Percentiles rank a stretch among this genome's conserved stretches.
Evolutionary conservation across 2,329 filamentous ascomycete species (phyloP).

Genomic region (Ophiostoma sp.): DNA sequence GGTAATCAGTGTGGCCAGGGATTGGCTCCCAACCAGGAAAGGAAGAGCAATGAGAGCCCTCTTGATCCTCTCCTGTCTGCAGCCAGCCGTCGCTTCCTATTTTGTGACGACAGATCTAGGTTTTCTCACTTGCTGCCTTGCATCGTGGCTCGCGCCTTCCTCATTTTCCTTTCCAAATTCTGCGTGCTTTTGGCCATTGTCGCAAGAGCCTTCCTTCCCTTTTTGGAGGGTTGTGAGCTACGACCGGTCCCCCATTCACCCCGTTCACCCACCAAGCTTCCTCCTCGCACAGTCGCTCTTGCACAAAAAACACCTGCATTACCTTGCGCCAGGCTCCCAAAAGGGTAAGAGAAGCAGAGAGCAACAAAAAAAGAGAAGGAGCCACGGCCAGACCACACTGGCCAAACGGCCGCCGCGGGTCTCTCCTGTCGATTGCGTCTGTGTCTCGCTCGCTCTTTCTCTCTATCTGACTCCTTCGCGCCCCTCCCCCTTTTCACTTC

Average conservation of each 20-base stretch:
- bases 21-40: conserved; percentile 4
- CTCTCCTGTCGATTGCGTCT: neutral
- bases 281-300: neutral
- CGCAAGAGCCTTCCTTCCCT: conserved; percentile 16
- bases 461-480: neutral
- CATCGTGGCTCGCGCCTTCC: neutral
- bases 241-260: neutral
- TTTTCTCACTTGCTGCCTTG: conserved; percentile 8
- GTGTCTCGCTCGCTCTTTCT: neutral
- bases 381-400: conserved; percentile 8
- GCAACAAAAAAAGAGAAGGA: conserved; percentile 10
- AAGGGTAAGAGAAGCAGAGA: conserved; percentile 10
- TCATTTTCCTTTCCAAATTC: neutral
- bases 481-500: neutral
- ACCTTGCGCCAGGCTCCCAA: neutral
- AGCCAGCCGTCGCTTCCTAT: conserved; percentile 22
- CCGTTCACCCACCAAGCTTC: neutral
- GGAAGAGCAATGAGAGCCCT: neutral
- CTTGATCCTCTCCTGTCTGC: conserved; percentile 9
- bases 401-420: neutral
- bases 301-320: conserved; percentile 3
- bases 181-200: neutral
- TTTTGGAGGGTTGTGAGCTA: neutral
- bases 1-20: conserved; percentile 11
- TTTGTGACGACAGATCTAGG: conserved; percentile 17